These are phyloP conservation scores for Naganishia cerealis DNA, from an alignment of 1,284 basidiomycete species.

Conservation along the genomic window DNA sequence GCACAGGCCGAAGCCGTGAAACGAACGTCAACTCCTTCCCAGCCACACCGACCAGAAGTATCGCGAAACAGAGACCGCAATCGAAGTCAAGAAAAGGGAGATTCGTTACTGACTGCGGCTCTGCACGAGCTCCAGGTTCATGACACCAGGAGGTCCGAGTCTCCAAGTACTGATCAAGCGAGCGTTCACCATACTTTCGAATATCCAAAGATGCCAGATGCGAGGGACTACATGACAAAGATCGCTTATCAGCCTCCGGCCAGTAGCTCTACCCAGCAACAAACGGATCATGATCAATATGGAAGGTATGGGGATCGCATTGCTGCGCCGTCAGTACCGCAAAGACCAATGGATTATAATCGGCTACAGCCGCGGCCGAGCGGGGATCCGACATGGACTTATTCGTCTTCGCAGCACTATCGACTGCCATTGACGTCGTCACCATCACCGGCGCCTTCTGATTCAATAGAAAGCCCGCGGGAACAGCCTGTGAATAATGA, in stretches of 20 bases:
- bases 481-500: not conserved
- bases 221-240: constrained; percentile 6
- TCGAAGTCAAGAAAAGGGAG: not conserved
- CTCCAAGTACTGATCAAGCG: not conserved
- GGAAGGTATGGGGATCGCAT: not conserved
- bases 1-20: not conserved
- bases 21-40: not conserved
- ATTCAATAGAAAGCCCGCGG: not conserved
- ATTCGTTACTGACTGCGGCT: not conserved
- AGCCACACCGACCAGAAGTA: not conserved
- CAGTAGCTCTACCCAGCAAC: not conserved
- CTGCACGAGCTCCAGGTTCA: not conserved
- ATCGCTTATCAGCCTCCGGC: not conserved
- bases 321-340: constrained; percentile 5
- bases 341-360: constrained; percentile 6
- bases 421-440: not conserved
- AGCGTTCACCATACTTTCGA: constrained; percentile 9
- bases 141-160: not conserved
- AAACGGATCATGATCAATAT: not conserved
- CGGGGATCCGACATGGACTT: not conserved
- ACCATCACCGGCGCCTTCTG: not conserved
- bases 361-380: constrained; percentile 17
- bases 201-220: constrained; percentile 24
- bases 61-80: constrained; percentile 4
- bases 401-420: not conserved